Evolutionary conservation across 352 stramenopile genomes (phyloP), one percentile per base, ranked within the genome.

Genomic region (Phytophthora nicotianae): DNA sequence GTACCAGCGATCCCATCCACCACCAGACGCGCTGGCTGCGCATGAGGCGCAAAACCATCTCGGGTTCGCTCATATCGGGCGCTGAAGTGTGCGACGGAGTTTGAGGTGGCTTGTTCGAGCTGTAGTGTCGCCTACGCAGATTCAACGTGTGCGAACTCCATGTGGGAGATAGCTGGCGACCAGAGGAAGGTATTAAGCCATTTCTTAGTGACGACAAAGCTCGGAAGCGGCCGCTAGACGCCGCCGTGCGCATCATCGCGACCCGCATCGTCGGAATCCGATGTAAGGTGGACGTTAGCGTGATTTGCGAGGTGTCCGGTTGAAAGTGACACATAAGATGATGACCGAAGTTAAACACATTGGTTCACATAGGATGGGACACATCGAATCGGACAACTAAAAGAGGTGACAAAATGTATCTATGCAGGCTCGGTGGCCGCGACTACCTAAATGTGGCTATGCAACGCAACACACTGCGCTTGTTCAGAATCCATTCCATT

Each of bases 1-100:
- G 42, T 5, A 75, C 58, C 0, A 74, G 16, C 0, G 70, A 78
- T 8, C 76, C 74, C 0, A 89, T 6, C 79, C 80, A 91, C 58
- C 73, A 75, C 75, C 74, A 91, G 19, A 80, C 64, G 8, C 79
- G 72, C 60, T 91, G 78, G 40, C 71, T 83, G 2, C 78, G 79
- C 43, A 74, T 72, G 32, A 86, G 59, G 19, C 60, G 72, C 26
- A 59, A 50, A 4, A 76, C 57, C 60, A 78, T 69, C 58, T 81
- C 68, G 6, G 72, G 68, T 41, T 90, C 81, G 58, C 67, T 88
- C 62, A 88, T 53, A 41, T 47, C 50, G 14, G 26, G n/a, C 9
- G 35, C 11, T 4, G 40, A 14, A 26, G 11, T 24, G 5, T n/a
- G 57, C 6, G 27, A 21, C 16, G 14, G 45, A 6, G 19, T 41